Base-by-base conservation (phyloP, 768 basidiomycete genomes). In the Tricholoma hemisulphureum region DNA sequence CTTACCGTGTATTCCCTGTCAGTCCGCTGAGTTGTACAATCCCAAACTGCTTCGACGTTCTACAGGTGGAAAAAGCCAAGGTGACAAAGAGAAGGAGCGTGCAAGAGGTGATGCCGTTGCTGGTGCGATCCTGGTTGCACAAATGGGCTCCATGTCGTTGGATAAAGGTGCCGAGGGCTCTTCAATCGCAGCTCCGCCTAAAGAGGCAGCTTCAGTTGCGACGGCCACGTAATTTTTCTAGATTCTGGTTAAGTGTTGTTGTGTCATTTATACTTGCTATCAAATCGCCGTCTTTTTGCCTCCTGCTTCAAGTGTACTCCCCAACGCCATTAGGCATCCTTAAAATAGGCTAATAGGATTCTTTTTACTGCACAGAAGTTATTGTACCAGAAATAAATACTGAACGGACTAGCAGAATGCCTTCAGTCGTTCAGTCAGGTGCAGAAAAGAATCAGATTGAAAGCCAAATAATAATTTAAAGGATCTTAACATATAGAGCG, bases 1-100 rank as follows among this genome's bases (percentile, higher is more conserved):
- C 24, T 43, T 21, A 58, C 21, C 20, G 3, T 51, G 46, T 18
- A 54, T 35, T 46, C 1, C 32, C 16, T 39, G 21, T 31, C 51
- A 73, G 72, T 69, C 68, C 9, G 62, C 65, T 6, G 74, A 77
- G 59, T 64, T 75, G 28, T 75, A 66, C 51, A 76, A 75, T 54
- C 74, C 74, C 7, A 76, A 74, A 62, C 39, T 70, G 18, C 63
- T 67, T 29, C 63, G 67, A 35, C 63, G 70, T n/a, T 55, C 66
- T 49, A 58, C 64, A n/a, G 58, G 48, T n/a, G 69, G 65, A 28
- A 71, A 56, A 21, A 48, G 24, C 16, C 39, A 49, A 39, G 55
- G 64, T 58, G 73, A 77, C 56, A 62, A 58, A 45, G 69, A 69
- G 50, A 67, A 66, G 50, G 77, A 77, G 26, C 71, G 65, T 56